These are phyloP conservation scores for Globisporangium polare DNA, from an alignment of 352 stramenopile species.

Conservation along the genomic window DNA sequence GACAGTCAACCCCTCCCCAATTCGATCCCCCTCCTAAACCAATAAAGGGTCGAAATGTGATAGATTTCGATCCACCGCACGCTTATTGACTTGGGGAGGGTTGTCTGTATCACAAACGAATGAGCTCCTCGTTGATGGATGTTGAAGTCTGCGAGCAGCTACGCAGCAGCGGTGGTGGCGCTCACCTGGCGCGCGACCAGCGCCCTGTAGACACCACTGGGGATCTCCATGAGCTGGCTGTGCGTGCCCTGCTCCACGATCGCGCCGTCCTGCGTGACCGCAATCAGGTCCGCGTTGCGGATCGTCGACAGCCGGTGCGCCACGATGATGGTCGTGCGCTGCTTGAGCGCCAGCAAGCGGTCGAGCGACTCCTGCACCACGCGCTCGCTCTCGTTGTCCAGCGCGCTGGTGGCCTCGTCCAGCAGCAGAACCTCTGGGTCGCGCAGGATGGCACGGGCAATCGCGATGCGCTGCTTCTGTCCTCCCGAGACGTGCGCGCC, in stretches of 20 bases:
- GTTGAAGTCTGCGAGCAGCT: neutral
- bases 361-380: constrained; percentile 49
- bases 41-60: no score
- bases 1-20: no score
- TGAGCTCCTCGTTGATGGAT: neutral
- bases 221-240: constrained; percentile 30
- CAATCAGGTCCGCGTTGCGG: constrained; percentile 79
- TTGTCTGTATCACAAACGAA: neutral
- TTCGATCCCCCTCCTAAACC: no score
- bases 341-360: constrained; percentile 39
- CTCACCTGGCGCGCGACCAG: constrained; percentile 17
- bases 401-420: constrained; percentile 85
- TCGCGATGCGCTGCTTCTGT: constrained; percentile 93
- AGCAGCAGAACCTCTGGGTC: constrained; percentile 87
- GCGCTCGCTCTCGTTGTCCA: constrained; percentile 41
- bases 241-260: constrained; percentile 42
- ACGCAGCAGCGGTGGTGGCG: neutral
- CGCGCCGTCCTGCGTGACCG: constrained; percentile 33
- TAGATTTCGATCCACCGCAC: no score
- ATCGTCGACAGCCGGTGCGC: constrained; percentile 89
- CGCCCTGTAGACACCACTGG: constrained; percentile 16
- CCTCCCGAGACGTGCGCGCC: constrained; percentile 90
- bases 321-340: constrained; percentile 73
- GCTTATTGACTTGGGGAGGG: no score
- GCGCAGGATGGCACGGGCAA: constrained; percentile 91